These are phyloP conservation scores for Pyrus pyrifolia DNA, from an alignment of 306 rosid species.

Conservation along the genomic window DNA sequence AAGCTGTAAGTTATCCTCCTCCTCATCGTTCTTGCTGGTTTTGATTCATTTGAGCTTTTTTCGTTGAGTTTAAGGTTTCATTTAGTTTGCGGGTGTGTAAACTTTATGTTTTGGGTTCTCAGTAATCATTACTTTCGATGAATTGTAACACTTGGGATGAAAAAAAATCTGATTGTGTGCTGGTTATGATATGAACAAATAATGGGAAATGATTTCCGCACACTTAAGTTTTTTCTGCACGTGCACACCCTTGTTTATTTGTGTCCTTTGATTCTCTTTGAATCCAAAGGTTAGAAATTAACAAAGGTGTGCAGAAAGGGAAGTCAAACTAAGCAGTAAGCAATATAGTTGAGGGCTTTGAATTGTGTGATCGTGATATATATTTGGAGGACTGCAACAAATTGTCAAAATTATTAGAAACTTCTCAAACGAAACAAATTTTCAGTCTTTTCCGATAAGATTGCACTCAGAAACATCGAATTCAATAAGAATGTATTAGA, in stretches of 20 bases:
- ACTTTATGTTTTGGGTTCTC: not conserved
- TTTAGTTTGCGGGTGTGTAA: not conserved
- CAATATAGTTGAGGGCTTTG: not conserved
- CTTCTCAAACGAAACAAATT: not conserved
- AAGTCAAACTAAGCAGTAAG: not conserved
- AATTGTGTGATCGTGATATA: not conserved
- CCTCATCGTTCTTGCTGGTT: not conserved
- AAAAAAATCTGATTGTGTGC: not conserved
- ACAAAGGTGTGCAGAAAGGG: too few relatives aligned
- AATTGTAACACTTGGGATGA: not conserved
- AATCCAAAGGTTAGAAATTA: too few relatives aligned
- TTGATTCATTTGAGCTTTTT: not conserved
- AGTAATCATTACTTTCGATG: not conserved
- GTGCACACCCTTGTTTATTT: too few relatives aligned
- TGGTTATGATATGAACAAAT: not conserved
- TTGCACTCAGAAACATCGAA: not conserved
- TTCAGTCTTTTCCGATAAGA: not conserved
- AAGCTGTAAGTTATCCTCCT: slow-evolving; percentile 60
- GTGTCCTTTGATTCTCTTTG: too few relatives aligned
- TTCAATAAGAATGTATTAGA: not conserved
- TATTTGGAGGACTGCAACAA: not conserved
- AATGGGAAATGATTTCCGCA: too few relatives aligned
- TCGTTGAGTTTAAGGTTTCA: not conserved
- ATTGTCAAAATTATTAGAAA: not conserved
- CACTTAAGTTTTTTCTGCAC: too few relatives aligned